A percentile compares a stretch with the other conserved stretches of the same genome.
Conservation (phyloP, 2,329 filamentous ascomycete species). For the Hypoxylon sp. region DNA sequence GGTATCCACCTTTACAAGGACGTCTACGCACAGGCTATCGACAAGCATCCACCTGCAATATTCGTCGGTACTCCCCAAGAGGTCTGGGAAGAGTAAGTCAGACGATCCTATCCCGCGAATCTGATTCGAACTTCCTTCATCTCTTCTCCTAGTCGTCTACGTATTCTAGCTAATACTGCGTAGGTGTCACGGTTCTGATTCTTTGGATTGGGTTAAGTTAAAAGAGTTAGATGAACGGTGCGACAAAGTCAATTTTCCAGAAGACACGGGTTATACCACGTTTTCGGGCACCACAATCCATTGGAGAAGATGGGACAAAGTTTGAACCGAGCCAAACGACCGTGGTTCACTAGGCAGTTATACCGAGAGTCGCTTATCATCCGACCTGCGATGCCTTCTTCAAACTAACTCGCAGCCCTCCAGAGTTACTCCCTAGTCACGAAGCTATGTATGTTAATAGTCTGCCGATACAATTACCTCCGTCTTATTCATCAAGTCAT, state of each 20-base stretch:
- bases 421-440: neutral
- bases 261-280: conserved; percentile 56
- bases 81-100: conserved; percentile 65
- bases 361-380: neutral
- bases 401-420: neutral
- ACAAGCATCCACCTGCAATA: conserved; percentile 62
- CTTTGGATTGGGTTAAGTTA: conserved; percentile 53
- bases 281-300: conserved; percentile 62
- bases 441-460: neutral
- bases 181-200: conserved; percentile 33
- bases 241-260: conserved; percentile 56
- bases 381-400: neutral
- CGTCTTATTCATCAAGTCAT: neutral
- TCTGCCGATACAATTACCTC: neutral
- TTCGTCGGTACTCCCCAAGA: conserved; percentile 71
- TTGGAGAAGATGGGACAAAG: conserved; percentile 51
- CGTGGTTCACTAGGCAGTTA: neutral
- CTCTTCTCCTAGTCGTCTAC: neutral
- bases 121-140: neutral
- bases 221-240: conserved; percentile 55
- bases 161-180: conserved; percentile 10
- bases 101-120: neutral
- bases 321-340: neutral
- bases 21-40: conserved; percentile 68
- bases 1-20: conserved; percentile 72